Evolutionary conservation across 2,329 filamentous ascomycete species (phyloP), one percentile per base, ranked within the genome.

Genomic region (Aspergillus aculeatinus): DNA sequence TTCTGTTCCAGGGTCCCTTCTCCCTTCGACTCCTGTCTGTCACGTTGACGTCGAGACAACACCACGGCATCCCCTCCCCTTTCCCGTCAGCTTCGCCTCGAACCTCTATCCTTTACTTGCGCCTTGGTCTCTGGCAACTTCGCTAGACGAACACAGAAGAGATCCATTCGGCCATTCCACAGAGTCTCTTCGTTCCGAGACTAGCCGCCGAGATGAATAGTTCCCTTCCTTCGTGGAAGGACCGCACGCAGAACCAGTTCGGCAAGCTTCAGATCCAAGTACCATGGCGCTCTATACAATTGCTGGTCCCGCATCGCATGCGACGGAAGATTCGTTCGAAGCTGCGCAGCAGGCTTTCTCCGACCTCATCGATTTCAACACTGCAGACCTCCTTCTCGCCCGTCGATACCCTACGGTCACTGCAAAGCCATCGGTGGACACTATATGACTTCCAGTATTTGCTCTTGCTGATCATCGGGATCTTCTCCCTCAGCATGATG

Each of bases 401-500:
- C 5, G 81, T 85, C 69, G 89, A 96, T 71, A 92, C 92, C 12
- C 77, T 97, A 62, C 85, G 86, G 62, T 85, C 89, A 42, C 81
- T 97, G 64, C 88, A 89, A 68, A 85, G 85, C 61, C 91, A 95
- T 73, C 86, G 86, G 65, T 97, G 91, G 91, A 89, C 85, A 55
- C 80, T 88, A 55, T 90, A 92, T 74, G 94, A 98, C 76, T 84
- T 90, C 47, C 93, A 97, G 78, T 96, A 97, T 76, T 76, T 91
- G 54, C 80, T 94, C 59, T 79, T 96, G 29, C 85, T 87, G 60
- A 83, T 89, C 57, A 77, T 96, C 53, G 87, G 87, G 67, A 86
- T 96, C 67, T 96, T 96, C 79, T 92, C 89, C 56, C 83, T 97
- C 62, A 89, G 84, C 69, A 87, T 97, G 64, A 91, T 94, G 63